Conservation (phyloP, 345 rosid genomes). For the Eucalyptus marginata region DNA sequence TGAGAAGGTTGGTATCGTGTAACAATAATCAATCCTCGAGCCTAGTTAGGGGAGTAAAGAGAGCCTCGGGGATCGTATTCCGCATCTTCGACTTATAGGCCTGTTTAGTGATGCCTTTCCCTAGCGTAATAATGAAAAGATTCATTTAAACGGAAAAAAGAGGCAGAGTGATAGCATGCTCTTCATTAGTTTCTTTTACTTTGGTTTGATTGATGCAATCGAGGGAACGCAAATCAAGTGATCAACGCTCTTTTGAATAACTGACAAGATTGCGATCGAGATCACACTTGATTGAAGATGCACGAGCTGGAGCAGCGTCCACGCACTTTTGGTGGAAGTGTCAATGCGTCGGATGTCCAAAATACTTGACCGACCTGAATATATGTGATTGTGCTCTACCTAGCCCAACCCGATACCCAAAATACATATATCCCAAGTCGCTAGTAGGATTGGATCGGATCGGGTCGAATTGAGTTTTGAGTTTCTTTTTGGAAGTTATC, state of each 20-base stretch:
- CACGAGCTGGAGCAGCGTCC: not conserved
- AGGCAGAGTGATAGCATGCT: not conserved
- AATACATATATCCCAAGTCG: too few species aligned
- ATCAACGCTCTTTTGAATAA: not conserved
- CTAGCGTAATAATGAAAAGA: not conserved
- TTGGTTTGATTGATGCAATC: not conserved
- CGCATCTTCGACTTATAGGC: not conserved
- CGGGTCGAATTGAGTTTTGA: too few species aligned
- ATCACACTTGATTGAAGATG: not conserved
- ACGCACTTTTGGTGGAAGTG: not conserved
- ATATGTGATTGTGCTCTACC: too few species aligned
- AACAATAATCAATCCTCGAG: not conserved
- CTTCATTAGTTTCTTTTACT: not conserved
- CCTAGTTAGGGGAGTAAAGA: not conserved
- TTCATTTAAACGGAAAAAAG: not conserved
- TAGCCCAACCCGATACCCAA: too few species aligned
- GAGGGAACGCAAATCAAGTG: not conserved
- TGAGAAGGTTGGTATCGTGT: not conserved
- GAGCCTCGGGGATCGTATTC: not conserved
- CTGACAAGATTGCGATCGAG: not conserved
- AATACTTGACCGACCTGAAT: too few species aligned
- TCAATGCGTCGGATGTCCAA: too few species aligned
- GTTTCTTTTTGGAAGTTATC: too few species aligned
- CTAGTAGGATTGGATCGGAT: too few species aligned
- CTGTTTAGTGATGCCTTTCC: not conserved